A percentile compares a stretch with the other conserved stretches of the same genome.
Evolutionary conservation across 305 asterid species (phyloP).

Genomic region (Fraxinus sp.): DNA sequence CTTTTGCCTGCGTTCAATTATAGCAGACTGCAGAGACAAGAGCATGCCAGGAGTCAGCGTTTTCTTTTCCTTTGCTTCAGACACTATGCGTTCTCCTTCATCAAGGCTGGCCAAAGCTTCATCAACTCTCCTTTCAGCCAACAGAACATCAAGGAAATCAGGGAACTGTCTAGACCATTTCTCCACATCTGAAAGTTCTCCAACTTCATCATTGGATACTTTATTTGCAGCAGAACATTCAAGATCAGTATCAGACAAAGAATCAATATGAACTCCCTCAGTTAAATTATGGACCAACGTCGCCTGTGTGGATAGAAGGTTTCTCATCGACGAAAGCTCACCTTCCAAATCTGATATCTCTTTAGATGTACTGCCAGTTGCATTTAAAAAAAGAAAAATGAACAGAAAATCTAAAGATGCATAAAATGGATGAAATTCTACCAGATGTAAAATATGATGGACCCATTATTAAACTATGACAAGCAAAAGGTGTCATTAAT

Average conservation of each 20-base stretch:
- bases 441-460: not conserved
- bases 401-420: slow-evolving; percentile 7
- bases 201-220: slow-evolving; percentile 42
- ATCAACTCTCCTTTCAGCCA: slow-evolving; percentile 95
- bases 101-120: slow-evolving; percentile 89
- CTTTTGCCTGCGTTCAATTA: slow-evolving; percentile 74
- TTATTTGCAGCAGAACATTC: slow-evolving; percentile 46
- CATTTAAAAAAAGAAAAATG: slow-evolving; percentile 6
- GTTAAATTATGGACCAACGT: slow-evolving; percentile 85
- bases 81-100: slow-evolving; percentile 73
- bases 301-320: slow-evolving; percentile 91
- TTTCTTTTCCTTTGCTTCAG: slow-evolving; percentile 72
- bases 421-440: not conserved
- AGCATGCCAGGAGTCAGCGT: slow-evolving; percentile 48
- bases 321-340: slow-evolving; percentile 95
- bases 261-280: slow-evolving; percentile 80
- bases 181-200: slow-evolving; percentile 75
- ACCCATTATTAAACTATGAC: not conserved
- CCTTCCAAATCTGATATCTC: slow-evolving; percentile 99
- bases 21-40: slow-evolving; percentile 56
- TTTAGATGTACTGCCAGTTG: slow-evolving; percentile 78
- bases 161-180: slow-evolving; percentile 81
- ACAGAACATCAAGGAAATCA: slow-evolving; percentile 81
- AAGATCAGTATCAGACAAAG: slow-evolving; percentile 50
- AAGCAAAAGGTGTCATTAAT: not conserved